Conservation (phyloP, 2,329 filamentous ascomycete genomes). For the Hypoxylon sp. region DNA sequence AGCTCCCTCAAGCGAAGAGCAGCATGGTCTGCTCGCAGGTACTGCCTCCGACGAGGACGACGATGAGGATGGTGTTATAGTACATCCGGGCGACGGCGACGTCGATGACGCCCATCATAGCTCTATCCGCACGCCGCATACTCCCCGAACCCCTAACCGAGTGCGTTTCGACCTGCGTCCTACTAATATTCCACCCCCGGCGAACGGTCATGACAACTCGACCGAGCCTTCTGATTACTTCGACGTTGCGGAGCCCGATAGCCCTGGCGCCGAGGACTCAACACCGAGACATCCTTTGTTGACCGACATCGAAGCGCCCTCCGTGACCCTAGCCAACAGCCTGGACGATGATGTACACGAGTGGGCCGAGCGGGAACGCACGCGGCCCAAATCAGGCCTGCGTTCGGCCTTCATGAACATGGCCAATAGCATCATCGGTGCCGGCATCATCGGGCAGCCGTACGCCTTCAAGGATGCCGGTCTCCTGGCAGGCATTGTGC, state of each 20-base stretch:
- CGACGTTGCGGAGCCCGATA: constrained; percentile 53
- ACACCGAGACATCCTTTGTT: constrained; percentile 72
- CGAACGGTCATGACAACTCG: constrained; percentile 42
- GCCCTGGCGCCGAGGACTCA: constrained; percentile 56
- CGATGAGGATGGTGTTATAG: constrained; percentile 47
- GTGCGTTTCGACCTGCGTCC: constrained; percentile 70
- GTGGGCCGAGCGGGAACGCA: constrained; percentile 67
- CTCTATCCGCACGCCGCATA: constrained; percentile 41
- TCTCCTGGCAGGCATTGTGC: constrained; percentile 80
- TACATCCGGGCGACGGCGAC: constrained; percentile 43
- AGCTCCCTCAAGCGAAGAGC: constrained; percentile 54
- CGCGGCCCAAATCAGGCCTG: constrained; percentile 85
- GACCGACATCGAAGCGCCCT: constrained; percentile 80
- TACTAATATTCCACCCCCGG: constrained; percentile 51
- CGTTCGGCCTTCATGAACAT: constrained; percentile 98
- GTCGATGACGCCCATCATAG: constrained; percentile 32
- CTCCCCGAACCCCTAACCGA: constrained; percentile 72
- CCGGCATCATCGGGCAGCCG: constrained; percentile 84
- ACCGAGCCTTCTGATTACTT: constrained; percentile 48
- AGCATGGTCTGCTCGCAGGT: constrained; percentile 55
- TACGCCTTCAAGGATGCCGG: constrained; percentile 97
- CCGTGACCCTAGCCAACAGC: constrained; percentile 73
- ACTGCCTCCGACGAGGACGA: constrained; percentile 46
- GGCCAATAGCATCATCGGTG: constrained; percentile 96
- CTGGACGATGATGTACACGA: constrained; percentile 60